phyloP scores from a whole-genome alignment of 2,329 filamentous ascomycete species.

The Fusarium robinianum region DNA sequence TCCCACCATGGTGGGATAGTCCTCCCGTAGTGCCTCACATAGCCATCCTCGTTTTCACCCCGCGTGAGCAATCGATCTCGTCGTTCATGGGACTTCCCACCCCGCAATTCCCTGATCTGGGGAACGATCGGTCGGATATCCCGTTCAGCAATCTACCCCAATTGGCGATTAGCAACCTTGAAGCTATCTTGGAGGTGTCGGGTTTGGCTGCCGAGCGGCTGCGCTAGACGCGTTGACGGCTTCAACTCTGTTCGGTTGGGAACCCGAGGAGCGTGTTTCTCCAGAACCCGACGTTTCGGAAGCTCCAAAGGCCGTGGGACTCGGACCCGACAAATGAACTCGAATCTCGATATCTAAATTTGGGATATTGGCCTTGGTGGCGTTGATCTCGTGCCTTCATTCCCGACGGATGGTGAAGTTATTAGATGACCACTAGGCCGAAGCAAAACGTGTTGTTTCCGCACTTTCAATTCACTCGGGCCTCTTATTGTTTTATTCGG shows the following conservation, averaged over 20 bases:
- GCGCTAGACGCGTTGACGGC: conserved; percentile 3
- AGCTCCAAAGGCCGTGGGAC: conserved; percentile 6
- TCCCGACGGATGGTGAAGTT: too few relatives aligned
- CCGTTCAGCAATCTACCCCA: too few relatives aligned
- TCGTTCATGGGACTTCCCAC: not conserved
- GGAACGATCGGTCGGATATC: not conserved
- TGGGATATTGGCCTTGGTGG: too few relatives aligned
- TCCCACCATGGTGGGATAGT: not conserved
- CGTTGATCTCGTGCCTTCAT: too few relatives aligned
- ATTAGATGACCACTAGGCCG: too few relatives aligned
- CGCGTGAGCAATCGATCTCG: conserved; percentile 1
- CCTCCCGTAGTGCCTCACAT: not conserved
- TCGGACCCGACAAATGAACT: too few relatives aligned
- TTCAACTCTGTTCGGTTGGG: conserved; percentile 2
- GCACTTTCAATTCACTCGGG: too few relatives aligned
- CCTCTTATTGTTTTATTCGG: too few relatives aligned
- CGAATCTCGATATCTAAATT: too few relatives aligned
- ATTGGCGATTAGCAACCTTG: not conserved
- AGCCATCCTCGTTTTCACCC: conserved; percentile 1
- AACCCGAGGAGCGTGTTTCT: conserved; percentile 2
- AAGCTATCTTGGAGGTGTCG: not conserved
- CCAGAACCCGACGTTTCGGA: not conserved
- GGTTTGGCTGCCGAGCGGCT: conserved; percentile 5
- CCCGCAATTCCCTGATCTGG: not conserved
- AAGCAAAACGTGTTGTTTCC: too few relatives aligned